phyloP scores from a whole-genome alignment of 1,284 basidiomycete genomes.

The Cystobasidium pallidum region DNA sequence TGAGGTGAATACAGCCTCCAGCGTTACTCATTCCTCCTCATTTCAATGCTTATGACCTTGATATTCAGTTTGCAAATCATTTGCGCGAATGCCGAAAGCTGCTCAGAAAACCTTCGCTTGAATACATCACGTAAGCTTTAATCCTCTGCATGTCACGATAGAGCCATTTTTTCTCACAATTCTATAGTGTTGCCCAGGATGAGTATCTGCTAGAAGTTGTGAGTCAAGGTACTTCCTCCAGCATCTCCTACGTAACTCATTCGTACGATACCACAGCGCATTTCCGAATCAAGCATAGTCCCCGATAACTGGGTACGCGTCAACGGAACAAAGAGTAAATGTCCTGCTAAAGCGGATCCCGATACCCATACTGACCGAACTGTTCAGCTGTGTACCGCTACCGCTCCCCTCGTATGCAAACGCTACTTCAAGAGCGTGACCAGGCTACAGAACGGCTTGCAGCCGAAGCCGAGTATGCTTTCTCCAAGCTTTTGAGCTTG shows the following conservation, averaged over 20 bases:
- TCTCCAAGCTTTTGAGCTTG: constrained; percentile 67
- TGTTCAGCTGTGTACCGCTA: constrained; percentile 71
- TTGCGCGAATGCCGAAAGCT: constrained; percentile 72
- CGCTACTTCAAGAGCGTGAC: constrained; percentile 71
- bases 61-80: constrained; percentile 62
- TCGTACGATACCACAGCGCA: constrained; percentile 65
- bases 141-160: too few species aligned
- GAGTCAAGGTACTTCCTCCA: too few species aligned
- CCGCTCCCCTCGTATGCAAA: constrained; percentile 71
- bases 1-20: constrained; percentile 62
- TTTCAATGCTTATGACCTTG: neutral
- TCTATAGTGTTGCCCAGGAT: constrained; percentile 58
- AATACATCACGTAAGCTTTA: constrained; percentile 64
- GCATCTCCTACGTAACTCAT: too few species aligned
- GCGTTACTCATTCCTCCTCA: neutral
- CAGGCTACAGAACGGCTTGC: constrained; percentile 76
- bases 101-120: constrained; percentile 73
- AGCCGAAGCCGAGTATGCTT: constrained; percentile 72
- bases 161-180: neutral
- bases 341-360: too few species aligned
- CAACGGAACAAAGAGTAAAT: constrained; percentile 70
- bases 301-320: constrained; percentile 80
- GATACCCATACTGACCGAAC: neutral
- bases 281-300: constrained; percentile 68
- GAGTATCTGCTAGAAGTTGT: constrained; percentile 55